Conservation (phyloP, 2,329 filamentous ascomycete genomes). For the Thielaviopsis punctulata region DNA sequence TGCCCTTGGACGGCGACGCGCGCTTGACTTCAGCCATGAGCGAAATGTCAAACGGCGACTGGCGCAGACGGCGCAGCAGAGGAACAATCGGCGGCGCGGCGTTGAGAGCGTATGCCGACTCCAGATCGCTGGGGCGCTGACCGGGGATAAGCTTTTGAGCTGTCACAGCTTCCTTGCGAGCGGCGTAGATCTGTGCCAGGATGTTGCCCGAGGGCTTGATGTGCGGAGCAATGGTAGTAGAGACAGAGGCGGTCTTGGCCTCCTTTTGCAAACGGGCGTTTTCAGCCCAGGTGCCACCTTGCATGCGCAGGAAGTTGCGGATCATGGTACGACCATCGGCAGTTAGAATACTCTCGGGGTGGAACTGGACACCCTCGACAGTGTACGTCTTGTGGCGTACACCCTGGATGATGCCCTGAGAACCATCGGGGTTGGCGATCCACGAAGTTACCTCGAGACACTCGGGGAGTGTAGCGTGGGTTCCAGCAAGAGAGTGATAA, state of each 20-base stretch:
- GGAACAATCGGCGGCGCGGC: constrained; percentile 70
- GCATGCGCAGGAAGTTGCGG: constrained; percentile 76
- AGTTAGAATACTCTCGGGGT: constrained; percentile 92
- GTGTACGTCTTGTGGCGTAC: constrained; percentile 82
- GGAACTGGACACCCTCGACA: constrained; percentile 94
- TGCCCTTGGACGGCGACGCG: constrained; percentile 87
- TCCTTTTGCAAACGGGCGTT: constrained; percentile 41
- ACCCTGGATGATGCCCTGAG: constrained; percentile 85
- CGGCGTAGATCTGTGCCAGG: constrained; percentile 75
- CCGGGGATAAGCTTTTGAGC: constrained; percentile 76
- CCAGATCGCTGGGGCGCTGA: constrained; percentile 63
- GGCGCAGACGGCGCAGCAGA: constrained; percentile 60
- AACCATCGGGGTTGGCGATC: constrained; percentile 59
- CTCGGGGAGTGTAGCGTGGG: constrained; percentile 68
- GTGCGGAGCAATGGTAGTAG: constrained; percentile 12
- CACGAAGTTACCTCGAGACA: constrained; percentile 83
- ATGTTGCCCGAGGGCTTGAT: constrained; percentile 58
- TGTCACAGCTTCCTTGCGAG: constrained; percentile 57
- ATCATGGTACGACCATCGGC: constrained; percentile 79
- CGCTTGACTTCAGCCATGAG: constrained; percentile 96
- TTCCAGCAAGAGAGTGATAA: constrained; percentile 92
- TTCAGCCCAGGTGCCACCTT: constrained; percentile 80
- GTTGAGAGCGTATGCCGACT: constrained; percentile 71
- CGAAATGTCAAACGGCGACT: constrained; percentile 75
- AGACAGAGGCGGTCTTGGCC: constrained; percentile 16